A percentile compares a stretch with the other conserved stretches of the same genome.
Evolutionary conservation across 148 eudicot species (phyloP).

Genomic region (Silene uniflora): DNA sequence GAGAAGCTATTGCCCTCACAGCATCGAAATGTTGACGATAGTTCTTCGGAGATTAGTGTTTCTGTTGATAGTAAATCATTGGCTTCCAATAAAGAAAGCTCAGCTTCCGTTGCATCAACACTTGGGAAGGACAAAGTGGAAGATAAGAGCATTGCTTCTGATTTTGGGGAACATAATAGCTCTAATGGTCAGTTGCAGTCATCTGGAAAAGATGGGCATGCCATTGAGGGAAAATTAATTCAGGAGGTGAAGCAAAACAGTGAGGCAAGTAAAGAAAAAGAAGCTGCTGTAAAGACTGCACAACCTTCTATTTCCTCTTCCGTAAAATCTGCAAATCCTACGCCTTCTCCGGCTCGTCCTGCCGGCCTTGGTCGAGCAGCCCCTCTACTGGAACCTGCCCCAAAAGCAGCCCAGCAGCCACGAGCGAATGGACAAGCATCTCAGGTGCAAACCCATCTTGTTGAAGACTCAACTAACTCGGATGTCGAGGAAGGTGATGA

Average conservation of each 20-base stretch:
- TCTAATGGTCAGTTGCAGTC: constrained; percentile 23
- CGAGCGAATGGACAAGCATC: constrained; percentile 67
- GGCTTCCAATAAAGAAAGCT: constrained; percentile 20
- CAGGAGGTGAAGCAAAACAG: constrained; percentile 35
- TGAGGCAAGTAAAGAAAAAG: constrained; percentile 32
- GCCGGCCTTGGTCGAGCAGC: constrained; percentile 92
- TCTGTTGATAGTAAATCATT: constrained; percentile 29
- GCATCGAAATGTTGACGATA: constrained; percentile 17
- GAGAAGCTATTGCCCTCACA: constrained; percentile 11
- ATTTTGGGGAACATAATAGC: constrained; percentile 19
- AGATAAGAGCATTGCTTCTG: constrained; percentile 24
- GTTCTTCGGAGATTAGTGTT: constrained; percentile 8
- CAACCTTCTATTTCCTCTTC: constrained; percentile 30
- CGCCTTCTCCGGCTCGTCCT: constrained; percentile 49
- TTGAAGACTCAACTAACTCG: constrained; percentile 61
- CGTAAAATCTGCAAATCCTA: constrained; percentile 33
- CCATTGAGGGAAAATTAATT: constrained; percentile 18
- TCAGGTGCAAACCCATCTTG: constrained; percentile 45
- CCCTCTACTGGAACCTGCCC: constrained; percentile 70
- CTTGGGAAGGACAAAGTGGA: constrained; percentile 22
- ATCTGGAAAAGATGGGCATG: constrained; percentile 21
- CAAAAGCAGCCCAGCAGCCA: constrained; percentile 57
- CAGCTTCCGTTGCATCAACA: constrained; percentile 21
- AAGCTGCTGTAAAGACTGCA: constrained; percentile 33
- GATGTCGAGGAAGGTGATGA: constrained; percentile 87